Evolutionary conservation across 2,329 filamentous ascomycete genomes (phyloP).

Genomic region (Sclerotinia subarctica): DNA sequence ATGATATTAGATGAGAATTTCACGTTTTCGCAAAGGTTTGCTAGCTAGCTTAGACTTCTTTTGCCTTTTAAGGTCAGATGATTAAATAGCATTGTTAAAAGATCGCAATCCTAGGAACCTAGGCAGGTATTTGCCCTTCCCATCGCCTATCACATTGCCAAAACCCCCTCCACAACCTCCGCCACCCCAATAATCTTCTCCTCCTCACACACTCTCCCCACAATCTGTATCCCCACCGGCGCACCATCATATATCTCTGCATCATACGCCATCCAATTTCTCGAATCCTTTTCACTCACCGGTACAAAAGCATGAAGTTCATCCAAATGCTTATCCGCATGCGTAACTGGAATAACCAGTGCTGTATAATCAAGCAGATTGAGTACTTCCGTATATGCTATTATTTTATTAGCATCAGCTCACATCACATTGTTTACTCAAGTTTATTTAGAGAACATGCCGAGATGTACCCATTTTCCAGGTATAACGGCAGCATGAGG

Average conservation of each 20-base stretch:
- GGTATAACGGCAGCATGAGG: conserved; percentile 43
- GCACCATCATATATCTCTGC: conserved; percentile 43
- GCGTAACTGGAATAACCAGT: conserved; percentile 53
- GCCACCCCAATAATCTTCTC: conserved; percentile 50
- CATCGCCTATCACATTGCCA: neutral
- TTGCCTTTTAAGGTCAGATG: too few species aligned
- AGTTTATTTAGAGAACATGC: neutral
- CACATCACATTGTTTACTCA: too few species aligned
- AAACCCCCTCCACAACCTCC: conserved; percentile 30
- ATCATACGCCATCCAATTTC: conserved; percentile 48
- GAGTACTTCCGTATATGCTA: conserved; percentile 56
- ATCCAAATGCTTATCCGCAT: conserved; percentile 43
- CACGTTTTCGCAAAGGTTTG: too few species aligned
- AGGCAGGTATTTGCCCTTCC: too few species aligned
- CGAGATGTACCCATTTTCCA: conserved; percentile 25
- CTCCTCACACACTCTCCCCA: conserved; percentile 51
- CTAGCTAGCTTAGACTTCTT: too few species aligned
- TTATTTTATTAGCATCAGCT: neutral
- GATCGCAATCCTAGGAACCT: too few species aligned
- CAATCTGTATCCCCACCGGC: conserved; percentile 53
- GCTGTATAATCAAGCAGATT: conserved; percentile 62
- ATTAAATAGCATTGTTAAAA: neutral
- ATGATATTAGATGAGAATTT: too few species aligned
- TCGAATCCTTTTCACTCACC: conserved; percentile 43
- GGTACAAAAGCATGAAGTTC: conserved; percentile 40